These are phyloP conservation scores for Pseudozyma pruni DNA, from an alignment of 1,284 basidiomycete species.

Conservation along the genomic window DNA sequence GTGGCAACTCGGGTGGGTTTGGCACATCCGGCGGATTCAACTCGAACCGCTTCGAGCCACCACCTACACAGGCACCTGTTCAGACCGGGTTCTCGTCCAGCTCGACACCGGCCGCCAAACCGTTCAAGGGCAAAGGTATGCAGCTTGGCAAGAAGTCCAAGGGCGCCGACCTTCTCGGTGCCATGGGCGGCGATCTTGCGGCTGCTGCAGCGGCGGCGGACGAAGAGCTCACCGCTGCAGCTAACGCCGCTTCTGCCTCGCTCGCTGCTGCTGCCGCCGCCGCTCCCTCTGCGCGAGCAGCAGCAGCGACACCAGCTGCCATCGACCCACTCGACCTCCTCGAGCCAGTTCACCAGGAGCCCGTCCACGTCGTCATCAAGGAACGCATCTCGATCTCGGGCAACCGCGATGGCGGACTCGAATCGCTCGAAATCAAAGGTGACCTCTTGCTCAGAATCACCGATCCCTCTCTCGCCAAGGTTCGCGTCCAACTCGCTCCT, in stretches of 20 bases:
- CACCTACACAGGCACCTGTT: constrained; percentile 55
- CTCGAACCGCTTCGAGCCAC: constrained; percentile 52
- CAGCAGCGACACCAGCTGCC: constrained; percentile 70
- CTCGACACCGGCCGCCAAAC: constrained; percentile 70
- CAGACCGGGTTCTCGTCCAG: constrained; percentile 48
- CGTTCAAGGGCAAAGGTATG: constrained; percentile 96
- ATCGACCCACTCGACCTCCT: constrained; percentile 69
- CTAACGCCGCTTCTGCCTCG: constrained; percentile 69
- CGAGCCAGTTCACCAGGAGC: constrained; percentile 81
- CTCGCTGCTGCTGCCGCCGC: constrained; percentile 43
- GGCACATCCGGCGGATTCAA: constrained; percentile 38
- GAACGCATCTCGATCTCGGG: constrained; percentile 84
- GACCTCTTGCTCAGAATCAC: constrained; percentile 90
- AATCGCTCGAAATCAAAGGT: constrained; percentile 89
- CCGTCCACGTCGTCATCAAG: constrained; percentile 85
- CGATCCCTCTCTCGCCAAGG: constrained; percentile 79
- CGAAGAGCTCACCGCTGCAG: constrained; percentile 67
- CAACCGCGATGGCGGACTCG: constrained; percentile 87
- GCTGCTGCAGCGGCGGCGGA: constrained; percentile 68
- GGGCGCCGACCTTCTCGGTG: constrained; percentile 85
- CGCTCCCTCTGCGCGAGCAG: constrained; percentile 46
- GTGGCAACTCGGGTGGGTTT: constrained; percentile 48
- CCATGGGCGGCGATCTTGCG: constrained; percentile 73
- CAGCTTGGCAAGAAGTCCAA: constrained; percentile 96
- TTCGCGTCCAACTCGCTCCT: constrained; percentile 78